These are phyloP conservation scores for Flueggea neowawraea DNA, from an alignment of 441 rosid species.

Conservation along the genomic window DNA sequence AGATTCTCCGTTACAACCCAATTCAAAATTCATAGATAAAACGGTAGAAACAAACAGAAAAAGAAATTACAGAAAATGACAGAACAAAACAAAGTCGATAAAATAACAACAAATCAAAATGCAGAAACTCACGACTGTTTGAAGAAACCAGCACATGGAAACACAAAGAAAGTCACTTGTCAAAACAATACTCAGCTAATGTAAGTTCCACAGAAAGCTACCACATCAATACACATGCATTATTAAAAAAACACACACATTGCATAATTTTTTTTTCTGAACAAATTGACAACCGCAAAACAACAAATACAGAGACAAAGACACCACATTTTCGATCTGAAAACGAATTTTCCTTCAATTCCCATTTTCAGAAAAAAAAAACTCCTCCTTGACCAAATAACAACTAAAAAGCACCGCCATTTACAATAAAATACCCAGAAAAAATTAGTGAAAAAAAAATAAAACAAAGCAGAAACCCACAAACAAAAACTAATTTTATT, in stretches of 20 bases:
- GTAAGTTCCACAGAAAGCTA: too few species aligned
- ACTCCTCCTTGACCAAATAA: not conserved
- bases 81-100: not conserved
- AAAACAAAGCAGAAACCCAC: too few species aligned
- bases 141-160: slow-evolving; percentile 13
- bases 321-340: slow-evolving; percentile 18
- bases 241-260: not conserved
- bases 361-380: not conserved
- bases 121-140: not conserved
- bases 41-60: not conserved
- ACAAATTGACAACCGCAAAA: slow-evolving; percentile 1
- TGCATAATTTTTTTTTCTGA: not conserved
- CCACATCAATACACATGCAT: not conserved
- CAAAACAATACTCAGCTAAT: not conserved
- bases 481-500: too few species aligned
- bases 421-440: too few species aligned
- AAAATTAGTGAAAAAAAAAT: too few species aligned
- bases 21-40: not conserved
- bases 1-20: not conserved
- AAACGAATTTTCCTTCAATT: not conserved
- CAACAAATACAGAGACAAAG: slow-evolving; percentile 17
- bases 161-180: slow-evolving; percentile 29
- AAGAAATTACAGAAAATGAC: not conserved
- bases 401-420: not conserved
- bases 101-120: slow-evolving; percentile 8